Evolutionary conservation across 1,284 basidiomycete species (phyloP), one percentile per base, ranked within the genome.

Genomic region (Omphalotus olearius): DNA sequence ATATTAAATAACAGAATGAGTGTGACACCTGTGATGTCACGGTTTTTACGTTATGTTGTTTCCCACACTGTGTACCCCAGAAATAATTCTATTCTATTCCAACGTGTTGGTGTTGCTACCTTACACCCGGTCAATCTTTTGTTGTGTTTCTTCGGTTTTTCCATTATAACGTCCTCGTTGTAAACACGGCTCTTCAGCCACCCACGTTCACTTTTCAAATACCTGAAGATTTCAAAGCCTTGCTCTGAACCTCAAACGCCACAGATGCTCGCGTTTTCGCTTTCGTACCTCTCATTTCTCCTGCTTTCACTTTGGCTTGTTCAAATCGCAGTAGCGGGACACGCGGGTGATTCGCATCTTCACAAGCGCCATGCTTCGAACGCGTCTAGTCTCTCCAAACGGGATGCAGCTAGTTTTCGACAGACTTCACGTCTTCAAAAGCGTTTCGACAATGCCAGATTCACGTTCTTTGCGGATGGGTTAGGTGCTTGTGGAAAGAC

Each of bases 391-490:
- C 25, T 26, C 11, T 18, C 39, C 17, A 49, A 50, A 38, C 41
- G 42, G 37, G 37, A 45, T 36, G 20, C 36, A 46, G 25, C 40
- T 11, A 26, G 38, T 23, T 50, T 45, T 42, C 54, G 54, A 20
- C 35, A 25, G 45, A 25, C 16, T 10, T n/a, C 45, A 9, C 20
- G 30, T 7, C 38, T 74, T 55, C 63, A 59, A 42, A 70, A 64
- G 55, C 63, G 69, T 16, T 68, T 69, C 46, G 61, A 62, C 39
- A 59, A 59, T 39, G 59, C 62, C 2, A 64, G 64, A 48, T 69
- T 73, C 53, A 68, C 83, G 4, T 84, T 69, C 58, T 86, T 80
- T 60, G 74, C 73, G 16, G 74, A 75, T 55, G 82, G 83, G 28
- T 57, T 78, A 63, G 83, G 68, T 60, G 80, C 72, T 48, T 72